A percentile compares a stretch with the other conserved stretches of the same genome.
Conservation (phyloP, 2,329 filamentous ascomycete genomes). For the Apiospora saccharicola region DNA sequence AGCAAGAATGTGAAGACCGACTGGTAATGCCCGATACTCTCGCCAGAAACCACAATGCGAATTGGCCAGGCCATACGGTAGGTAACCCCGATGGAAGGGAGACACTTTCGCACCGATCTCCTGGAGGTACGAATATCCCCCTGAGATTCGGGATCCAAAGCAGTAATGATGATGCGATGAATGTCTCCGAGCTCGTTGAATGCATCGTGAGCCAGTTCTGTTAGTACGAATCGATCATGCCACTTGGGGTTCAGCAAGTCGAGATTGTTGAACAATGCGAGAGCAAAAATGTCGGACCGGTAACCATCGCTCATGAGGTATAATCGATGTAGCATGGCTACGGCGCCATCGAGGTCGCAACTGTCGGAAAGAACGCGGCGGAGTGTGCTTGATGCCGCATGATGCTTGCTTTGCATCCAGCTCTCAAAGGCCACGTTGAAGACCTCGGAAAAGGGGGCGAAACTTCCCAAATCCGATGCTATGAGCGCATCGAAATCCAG, state of each 20-base stretch:
- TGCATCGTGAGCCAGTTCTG: conserved; percentile 77
- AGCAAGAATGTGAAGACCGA: conserved; percentile 77
- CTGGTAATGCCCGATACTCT: conserved; percentile 72
- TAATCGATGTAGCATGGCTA: conserved; percentile 73
- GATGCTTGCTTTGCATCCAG: conserved; percentile 82
- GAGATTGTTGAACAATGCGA: conserved; percentile 77
- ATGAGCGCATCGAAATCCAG: conserved; percentile 64
- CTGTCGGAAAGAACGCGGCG: conserved; percentile 71
- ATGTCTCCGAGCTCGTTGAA: conserved; percentile 67
- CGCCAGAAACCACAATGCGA: conserved; percentile 75
- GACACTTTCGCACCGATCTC: conserved; percentile 65
- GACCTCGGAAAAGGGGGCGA: conserved; percentile 77
- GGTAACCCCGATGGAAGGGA: conserved; percentile 69
- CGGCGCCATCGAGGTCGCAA: conserved; percentile 70
- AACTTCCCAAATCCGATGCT: conserved; percentile 53
- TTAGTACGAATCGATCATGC: conserved; percentile 84
- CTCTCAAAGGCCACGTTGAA: conserved; percentile 74
- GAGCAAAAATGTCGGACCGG: conserved; percentile 69
- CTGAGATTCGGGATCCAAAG: conserved; percentile 49
- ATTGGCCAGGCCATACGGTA: conserved; percentile 74
- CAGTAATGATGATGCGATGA: conserved; percentile 68
- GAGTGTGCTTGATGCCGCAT: conserved; percentile 71
- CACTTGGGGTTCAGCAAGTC: conserved; percentile 68
- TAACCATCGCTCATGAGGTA: conserved; percentile 82
- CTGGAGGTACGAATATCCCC: conserved; percentile 55